Evolutionary conservation across 164 flowering plant genomes (phyloP).

Genomic region (Stephania yunnanensis): DNA sequence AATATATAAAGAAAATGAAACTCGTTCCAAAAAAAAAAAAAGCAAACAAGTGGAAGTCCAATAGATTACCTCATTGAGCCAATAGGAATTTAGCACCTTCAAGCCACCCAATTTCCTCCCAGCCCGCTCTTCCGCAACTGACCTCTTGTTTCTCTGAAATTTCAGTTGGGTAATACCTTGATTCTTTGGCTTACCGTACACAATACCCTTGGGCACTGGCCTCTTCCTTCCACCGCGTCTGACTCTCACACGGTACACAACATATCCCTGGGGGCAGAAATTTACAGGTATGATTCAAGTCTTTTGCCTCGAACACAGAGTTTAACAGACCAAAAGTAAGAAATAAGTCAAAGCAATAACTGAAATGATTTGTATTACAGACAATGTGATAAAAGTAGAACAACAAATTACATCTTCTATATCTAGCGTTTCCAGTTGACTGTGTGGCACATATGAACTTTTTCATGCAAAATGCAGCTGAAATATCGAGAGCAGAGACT

Average conservation of each 20-base stretch:
- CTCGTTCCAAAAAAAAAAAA: not conserved
- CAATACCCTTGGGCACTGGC: conserved; percentile 72
- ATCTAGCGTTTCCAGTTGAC: not conserved
- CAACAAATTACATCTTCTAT: not conserved
- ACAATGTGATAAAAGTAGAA: not conserved
- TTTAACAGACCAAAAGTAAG: not conserved
- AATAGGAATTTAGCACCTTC: conserved; percentile 72
- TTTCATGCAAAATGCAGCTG: too few relatives aligned
- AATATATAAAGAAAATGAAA: too few relatives aligned
- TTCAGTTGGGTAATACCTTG: conserved; percentile 68
- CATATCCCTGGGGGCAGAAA: conserved; percentile 40
- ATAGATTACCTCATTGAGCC: conserved; percentile 59
- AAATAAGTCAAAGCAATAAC: not conserved
- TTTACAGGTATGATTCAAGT: not conserved
- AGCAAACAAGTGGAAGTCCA: not conserved
- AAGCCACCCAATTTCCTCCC: conserved; percentile 71
- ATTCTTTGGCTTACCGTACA: conserved; percentile 66
- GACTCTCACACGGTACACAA: conserved; percentile 69
- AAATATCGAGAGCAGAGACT: too few relatives aligned
- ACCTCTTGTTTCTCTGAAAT: conserved; percentile 67
- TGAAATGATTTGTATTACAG: not conserved
- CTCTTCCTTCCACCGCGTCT: conserved; percentile 71
- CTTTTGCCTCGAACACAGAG: not conserved
- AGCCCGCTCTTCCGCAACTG: conserved; percentile 81
- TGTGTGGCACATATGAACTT: too few relatives aligned